Evolutionary conservation across 2,329 filamentous ascomycete genomes (phyloP).

Genomic region (Fusarium scirpi): DNA sequence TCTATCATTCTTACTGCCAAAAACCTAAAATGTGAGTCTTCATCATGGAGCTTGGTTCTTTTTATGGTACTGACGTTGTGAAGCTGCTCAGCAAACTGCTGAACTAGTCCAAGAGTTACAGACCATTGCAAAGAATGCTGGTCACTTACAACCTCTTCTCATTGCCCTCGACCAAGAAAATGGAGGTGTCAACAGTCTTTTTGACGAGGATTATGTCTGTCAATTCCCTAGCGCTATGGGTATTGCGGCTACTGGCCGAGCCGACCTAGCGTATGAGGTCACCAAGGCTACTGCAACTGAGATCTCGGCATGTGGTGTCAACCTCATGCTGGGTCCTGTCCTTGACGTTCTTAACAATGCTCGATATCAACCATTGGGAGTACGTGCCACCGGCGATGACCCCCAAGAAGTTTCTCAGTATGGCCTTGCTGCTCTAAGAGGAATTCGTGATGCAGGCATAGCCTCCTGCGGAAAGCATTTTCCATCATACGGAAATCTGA

Average conservation of each 20-base stretch:
- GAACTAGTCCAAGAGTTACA: conserved; percentile 90
- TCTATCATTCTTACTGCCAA: conserved; percentile 87
- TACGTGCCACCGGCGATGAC: conserved; percentile 90
- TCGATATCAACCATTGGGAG: conserved; percentile 88
- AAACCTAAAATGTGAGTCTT: conserved; percentile 80
- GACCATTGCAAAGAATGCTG: conserved; percentile 88
- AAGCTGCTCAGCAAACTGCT: conserved; percentile 92
- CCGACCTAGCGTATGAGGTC: conserved; percentile 86
- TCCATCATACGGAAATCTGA: conserved; percentile 93
- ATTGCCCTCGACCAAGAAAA: conserved; percentile 98
- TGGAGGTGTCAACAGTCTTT: conserved; percentile 96
- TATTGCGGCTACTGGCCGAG: conserved; percentile 89
- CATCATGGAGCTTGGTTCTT: neutral
- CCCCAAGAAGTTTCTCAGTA: conserved; percentile 95
- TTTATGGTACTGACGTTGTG: conserved; percentile 47
- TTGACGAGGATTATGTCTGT: conserved; percentile 94
- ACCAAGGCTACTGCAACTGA: conserved; percentile 95
- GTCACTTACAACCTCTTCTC: conserved; percentile 87
- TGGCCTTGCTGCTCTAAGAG: conserved; percentile 89
- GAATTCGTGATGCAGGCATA: conserved; percentile 90
- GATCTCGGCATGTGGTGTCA: conserved; percentile 91
- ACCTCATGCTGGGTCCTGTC: conserved; percentile 93
- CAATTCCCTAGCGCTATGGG: conserved; percentile 99
- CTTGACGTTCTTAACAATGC: conserved; percentile 95
- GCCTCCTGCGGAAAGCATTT: conserved; percentile 96